Conservation (phyloP, 208 protist species). For the Leishmania major region DNA sequence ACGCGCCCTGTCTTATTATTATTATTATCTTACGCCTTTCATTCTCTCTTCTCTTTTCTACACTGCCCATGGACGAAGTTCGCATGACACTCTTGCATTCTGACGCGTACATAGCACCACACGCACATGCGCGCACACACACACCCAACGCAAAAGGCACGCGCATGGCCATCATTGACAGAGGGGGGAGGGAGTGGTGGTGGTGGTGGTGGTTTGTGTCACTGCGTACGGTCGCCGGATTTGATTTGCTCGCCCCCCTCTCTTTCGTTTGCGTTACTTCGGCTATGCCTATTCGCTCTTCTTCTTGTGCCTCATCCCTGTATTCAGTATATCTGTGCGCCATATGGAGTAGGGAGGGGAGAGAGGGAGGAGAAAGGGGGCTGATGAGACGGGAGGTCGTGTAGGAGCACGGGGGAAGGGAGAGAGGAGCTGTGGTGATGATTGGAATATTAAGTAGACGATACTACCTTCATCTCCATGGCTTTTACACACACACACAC, state of each 20-base stretch:
- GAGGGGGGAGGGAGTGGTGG: too few species aligned
- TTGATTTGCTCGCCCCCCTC: background rate
- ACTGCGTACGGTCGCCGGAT: background rate
- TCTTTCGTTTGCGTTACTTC: constrained; percentile 10
- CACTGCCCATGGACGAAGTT: too few species aligned
- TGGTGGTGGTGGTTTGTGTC: background rate
- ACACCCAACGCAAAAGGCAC: too few species aligned
- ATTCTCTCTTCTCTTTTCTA: background rate
- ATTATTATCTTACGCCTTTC: background rate
- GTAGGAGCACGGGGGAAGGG: background rate
- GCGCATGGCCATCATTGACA: too few species aligned
- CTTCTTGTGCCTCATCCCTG: background rate
- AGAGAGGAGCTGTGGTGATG: background rate
- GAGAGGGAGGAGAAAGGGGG: background rate
- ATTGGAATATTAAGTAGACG: background rate
- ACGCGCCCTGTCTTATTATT: background rate
- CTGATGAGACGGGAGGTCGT: too few species aligned
- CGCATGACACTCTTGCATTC: too few species aligned
- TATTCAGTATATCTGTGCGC: background rate
- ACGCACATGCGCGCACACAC: too few species aligned
- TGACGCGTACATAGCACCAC: too few species aligned
- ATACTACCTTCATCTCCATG: background rate
- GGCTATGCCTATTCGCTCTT: background rate
- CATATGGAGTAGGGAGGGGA: background rate
- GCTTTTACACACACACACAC: background rate